Conservation (phyloP, 768 basidiomycete genomes). For the Russula sp. region DNA sequence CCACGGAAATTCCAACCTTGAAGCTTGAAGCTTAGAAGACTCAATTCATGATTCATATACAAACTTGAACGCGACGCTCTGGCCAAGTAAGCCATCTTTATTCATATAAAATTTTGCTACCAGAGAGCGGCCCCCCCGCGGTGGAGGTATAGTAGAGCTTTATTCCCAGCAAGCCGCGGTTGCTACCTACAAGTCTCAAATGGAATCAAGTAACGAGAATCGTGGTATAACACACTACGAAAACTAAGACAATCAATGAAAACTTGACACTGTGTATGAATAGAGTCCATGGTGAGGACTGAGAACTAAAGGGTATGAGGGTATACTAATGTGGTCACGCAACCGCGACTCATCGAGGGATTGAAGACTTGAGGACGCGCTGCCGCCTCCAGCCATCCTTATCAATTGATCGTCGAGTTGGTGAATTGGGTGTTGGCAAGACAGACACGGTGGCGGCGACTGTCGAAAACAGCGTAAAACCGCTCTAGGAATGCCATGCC, state of each 20-base stretch:
- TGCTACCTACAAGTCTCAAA: background rate
- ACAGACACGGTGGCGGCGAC: conserved; percentile 53
- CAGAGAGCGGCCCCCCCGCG: background rate
- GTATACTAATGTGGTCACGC: no score
- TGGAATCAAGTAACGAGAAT: background rate
- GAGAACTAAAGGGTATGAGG: no score
- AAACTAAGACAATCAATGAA: no score
- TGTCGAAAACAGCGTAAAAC: conserved; percentile 66
- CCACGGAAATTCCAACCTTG: background rate
- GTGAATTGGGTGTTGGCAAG: conserved; percentile 55
- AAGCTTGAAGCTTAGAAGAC: background rate
- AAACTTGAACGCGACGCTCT: background rate
- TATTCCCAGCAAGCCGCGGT: background rate
- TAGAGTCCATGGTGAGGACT: no score
- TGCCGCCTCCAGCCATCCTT: background rate
- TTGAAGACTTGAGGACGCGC: no score
- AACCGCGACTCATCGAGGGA: no score
- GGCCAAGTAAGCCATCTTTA: background rate
- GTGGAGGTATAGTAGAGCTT: background rate
- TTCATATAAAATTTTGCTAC: background rate
- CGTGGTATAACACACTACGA: background rate
- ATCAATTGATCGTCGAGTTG: conserved; percentile 40
- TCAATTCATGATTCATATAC: background rate
- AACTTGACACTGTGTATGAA: no score
- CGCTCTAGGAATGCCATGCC: conserved; percentile 56